Evolutionary conservation across 2,329 filamentous ascomycete species (phyloP).

Genomic region (Ascochyta fabae): DNA sequence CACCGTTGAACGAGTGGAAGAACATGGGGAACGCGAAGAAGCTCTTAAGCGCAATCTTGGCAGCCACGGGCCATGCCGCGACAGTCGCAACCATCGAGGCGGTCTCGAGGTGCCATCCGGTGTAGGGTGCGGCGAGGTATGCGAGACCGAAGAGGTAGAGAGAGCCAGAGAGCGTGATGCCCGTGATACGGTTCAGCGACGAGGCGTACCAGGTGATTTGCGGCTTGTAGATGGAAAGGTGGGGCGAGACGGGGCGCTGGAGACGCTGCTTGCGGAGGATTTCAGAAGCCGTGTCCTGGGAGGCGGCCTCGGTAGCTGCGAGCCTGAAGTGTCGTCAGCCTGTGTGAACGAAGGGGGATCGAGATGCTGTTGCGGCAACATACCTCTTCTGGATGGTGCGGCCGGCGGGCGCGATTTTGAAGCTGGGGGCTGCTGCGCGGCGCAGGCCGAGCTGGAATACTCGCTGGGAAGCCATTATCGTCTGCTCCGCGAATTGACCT

Average conservation of each 20-base stretch:
- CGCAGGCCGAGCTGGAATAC: constrained; percentile 54
- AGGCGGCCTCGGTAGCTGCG: constrained; percentile 65
- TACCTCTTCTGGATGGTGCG: constrained; percentile 58
- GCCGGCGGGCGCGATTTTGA: constrained; percentile 49
- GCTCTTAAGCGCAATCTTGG: constrained; percentile 67
- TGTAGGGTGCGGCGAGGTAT: constrained; percentile 79
- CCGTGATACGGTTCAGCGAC: constrained; percentile 84
- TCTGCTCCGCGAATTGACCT: constrained; percentile 8
- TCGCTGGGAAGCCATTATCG: constrained; percentile 54
- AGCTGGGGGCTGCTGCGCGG: constrained; percentile 50
- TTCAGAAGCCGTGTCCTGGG: constrained; percentile 60
- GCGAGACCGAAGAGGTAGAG: constrained; percentile 81
- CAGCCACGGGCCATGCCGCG: constrained; percentile 64
- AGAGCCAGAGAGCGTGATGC: constrained; percentile 70
- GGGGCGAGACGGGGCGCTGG: constrained; percentile 80
- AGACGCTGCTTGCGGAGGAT: constrained; percentile 84
- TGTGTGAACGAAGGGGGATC: constrained; percentile 2
- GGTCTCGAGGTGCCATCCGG: constrained; percentile 74
- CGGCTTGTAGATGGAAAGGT: constrained; percentile 84
- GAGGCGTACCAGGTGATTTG: constrained; percentile 85
- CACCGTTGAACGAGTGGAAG: constrained; percentile 72
- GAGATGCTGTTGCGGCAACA: constrained; percentile 26
- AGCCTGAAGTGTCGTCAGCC: constrained; percentile 38
- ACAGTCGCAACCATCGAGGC: constrained; percentile 69
- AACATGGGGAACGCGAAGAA: constrained; percentile 69